Percentiles rank a stretch among this genome's conserved stretches.
phyloP scores from a whole-genome alignment of 805 yeast genomes.

The Blastobotrys mokoenaii region DNA sequence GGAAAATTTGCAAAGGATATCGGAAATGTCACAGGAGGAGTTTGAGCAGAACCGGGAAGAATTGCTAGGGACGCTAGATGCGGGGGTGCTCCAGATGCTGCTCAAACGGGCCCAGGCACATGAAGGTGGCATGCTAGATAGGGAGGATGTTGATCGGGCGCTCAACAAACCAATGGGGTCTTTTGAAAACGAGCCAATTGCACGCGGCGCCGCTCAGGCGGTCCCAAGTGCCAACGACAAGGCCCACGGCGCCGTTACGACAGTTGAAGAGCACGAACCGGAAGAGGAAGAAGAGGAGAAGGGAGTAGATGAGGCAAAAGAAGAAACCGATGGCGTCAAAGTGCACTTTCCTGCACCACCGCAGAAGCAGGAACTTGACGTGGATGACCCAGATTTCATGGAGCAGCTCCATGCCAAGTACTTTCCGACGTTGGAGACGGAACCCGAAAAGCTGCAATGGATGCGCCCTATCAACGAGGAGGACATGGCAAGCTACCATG shows the following conservation, averaged over 20 bases:
- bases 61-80: slow-evolving; percentile 57
- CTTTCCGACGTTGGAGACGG: slow-evolving; percentile 84
- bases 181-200: background rate
- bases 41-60: slow-evolving; percentile 58
- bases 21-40: slow-evolving; percentile 58
- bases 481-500: slow-evolving; percentile 34
- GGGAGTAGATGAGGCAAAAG: slow-evolving; percentile 27
- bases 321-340: too few species aligned
- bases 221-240: background rate
- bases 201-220: background rate
- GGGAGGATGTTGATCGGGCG: background rate
- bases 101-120: slow-evolving; percentile 40
- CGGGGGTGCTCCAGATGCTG: slow-evolving; percentile 45
- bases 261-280: too few species aligned
- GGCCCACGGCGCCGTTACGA: too few species aligned
- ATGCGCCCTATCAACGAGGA: slow-evolving; percentile 55
- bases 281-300: slow-evolving; percentile 19
- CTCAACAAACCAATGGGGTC: background rate
- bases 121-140: slow-evolving; percentile 9
- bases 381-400: slow-evolving; percentile 71
- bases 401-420: slow-evolving; percentile 74
- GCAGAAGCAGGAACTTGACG: slow-evolving; percentile 37
- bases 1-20: slow-evolving; percentile 59
- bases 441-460: slow-evolving; percentile 81
- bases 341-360: slow-evolving; percentile 45